Evolutionary conservation across 169 alveolate species (phyloP).

Genomic region (Plasmodium cynomolgi): DNA sequence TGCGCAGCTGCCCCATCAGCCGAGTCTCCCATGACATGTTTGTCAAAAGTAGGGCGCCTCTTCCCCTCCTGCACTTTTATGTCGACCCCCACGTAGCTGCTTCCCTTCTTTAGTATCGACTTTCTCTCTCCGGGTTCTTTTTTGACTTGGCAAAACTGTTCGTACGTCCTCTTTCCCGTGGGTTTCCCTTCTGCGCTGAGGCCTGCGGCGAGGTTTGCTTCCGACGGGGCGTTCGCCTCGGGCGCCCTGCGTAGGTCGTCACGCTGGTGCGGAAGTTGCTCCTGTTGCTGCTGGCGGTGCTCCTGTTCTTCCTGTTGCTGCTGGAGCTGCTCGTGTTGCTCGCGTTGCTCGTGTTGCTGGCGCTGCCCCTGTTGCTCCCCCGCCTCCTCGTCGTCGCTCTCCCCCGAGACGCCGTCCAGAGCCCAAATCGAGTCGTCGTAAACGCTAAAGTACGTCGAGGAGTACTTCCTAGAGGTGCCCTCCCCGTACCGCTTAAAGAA

Average conservation of each 20-base stretch:
- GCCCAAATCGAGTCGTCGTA: slow-evolving; percentile 22
- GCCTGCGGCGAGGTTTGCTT: not conserved
- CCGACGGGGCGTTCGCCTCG: not conserved
- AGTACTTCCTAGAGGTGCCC: slow-evolving; percentile 12
- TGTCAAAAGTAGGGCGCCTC: not conserved
- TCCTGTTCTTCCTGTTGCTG: not conserved
- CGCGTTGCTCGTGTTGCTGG: not conserved
- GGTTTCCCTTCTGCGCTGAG: not conserved
- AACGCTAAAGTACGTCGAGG: slow-evolving; percentile 23
- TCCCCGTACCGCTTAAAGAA: not conserved
- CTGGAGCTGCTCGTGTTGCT: not conserved
- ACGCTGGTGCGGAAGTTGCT: not conserved
- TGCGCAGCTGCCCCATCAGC: not conserved
- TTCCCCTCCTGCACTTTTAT: not conserved
- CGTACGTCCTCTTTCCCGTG: slow-evolving; percentile 8
- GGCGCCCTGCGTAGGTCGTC: not conserved
- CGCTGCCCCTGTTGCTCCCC: not conserved
- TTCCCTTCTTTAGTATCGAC: not conserved
- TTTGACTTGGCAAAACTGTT: slow-evolving; percentile 4
- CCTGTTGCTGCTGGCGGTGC: not conserved
- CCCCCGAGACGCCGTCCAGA: not conserved
- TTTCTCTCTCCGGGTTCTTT: slow-evolving; percentile 1
- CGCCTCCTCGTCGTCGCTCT: not conserved
- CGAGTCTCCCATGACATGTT: not conserved
- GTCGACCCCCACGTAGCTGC: not conserved